Evolutionary conservation across 1,284 basidiomycete genomes (phyloP), one percentile per base, ranked within the genome.

Genomic region (Jaminaea rosea): DNA sequence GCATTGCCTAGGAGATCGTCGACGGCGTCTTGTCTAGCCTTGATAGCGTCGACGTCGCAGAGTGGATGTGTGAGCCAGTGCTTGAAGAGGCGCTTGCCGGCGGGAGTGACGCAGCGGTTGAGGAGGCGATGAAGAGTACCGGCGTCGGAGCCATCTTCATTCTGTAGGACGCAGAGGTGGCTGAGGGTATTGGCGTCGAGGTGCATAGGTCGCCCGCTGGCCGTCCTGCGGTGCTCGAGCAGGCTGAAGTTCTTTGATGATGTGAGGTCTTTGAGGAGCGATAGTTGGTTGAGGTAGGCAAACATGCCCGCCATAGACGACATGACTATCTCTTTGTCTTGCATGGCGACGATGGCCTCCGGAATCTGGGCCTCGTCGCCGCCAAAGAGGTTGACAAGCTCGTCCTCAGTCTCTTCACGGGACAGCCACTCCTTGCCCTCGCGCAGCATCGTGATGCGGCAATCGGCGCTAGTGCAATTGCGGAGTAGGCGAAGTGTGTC

Each of bases 81-180:
- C 42, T 67, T 69, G 63, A 73, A 71, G 21, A 73, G 65, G 28
- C 71, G 63, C 49, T 72, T 72, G 26, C 71, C 71, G 44, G 66
- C 72, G 1, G 71, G 69, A 9, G 71, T 73, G 13, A 67, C 56
- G 56, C 68, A 70, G 26, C 71, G 71, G 49, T 72, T 73, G 50
- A 73, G 63, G 44, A 73, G 55, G 32, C 61, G 60, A 34, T 66
- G 67, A 36, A 73, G 60, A 11, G 71, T 73, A 31, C 71, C 71
- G 44, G 59, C 58, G 29, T 67, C 67, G 11, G 65, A 63, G 19
- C 71, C 71, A 47, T 71, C 60, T 46, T 73, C 71, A 53, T 73
- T 73, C 47, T 65, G 58, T 31, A 73, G 52, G 9, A 73, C 68
- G 36, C 71, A 69, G 41, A 73, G 62, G 47, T 73, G 71, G 26